phyloP scores from a whole-genome alignment of 352 stramenopile genomes.

The Globisporangium sylvaticum region DNA sequence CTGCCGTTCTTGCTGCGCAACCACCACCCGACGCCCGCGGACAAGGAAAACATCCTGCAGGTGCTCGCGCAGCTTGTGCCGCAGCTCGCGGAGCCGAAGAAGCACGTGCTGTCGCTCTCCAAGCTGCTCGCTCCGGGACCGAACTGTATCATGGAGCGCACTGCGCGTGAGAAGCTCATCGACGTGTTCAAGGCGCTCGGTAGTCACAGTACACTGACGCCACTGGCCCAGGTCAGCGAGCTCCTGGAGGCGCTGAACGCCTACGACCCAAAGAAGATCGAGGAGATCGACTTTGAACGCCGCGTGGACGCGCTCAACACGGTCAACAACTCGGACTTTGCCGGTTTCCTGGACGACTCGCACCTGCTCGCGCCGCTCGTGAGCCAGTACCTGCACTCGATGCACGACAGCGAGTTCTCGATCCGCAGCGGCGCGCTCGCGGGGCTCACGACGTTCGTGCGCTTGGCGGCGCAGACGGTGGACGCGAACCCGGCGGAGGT shows the following conservation, averaged over 20 bases:
- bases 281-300: slow-evolving; percentile 83
- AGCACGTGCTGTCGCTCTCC: slow-evolving; percentile 71
- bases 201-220: slow-evolving; percentile 26
- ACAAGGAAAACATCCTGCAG: slow-evolving; percentile 81
- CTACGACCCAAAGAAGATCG: slow-evolving; percentile 73
- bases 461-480: slow-evolving; percentile 32
- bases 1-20: slow-evolving; percentile 83
- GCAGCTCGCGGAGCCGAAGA: slow-evolving; percentile 62
- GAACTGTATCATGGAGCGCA: slow-evolving; percentile 67
- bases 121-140: slow-evolving; percentile 71
- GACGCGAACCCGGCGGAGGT: slow-evolving; percentile 11
- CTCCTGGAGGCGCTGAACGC: slow-evolving; percentile 69
- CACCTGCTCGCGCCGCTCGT: slow-evolving; percentile 72
- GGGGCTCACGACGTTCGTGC: slow-evolving; percentile 52
- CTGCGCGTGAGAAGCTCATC: slow-evolving; percentile 58
- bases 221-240: slow-evolving; percentile 36
- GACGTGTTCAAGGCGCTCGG: slow-evolving; percentile 67
- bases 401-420: slow-evolving; percentile 84
- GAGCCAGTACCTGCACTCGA: slow-evolving; percentile 74
- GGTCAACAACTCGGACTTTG: slow-evolving; percentile 64
- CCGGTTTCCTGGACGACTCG: slow-evolving; percentile 49
- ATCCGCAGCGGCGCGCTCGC: slow-evolving; percentile 69
- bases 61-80: slow-evolving; percentile 76
- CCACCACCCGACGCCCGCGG: slow-evolving; percentile 61
- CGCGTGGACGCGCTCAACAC: slow-evolving; percentile 70